Evolutionary conservation across 768 basidiomycete species (phyloP).

Genomic region (Phaffia australis): DNA sequence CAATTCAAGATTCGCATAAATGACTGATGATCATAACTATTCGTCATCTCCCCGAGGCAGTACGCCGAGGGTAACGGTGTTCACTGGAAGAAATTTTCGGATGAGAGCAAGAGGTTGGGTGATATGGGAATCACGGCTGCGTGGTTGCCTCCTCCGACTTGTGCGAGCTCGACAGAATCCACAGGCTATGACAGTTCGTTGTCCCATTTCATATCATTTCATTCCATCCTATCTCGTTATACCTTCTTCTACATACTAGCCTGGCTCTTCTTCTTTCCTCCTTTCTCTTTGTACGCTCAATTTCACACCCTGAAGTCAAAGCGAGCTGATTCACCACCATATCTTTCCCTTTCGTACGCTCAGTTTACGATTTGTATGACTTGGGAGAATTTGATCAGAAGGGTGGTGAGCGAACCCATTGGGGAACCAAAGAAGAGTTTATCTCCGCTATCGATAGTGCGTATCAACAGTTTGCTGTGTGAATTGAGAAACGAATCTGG

Average conservation of each 20-base stretch:
- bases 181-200: conserved; percentile 4
- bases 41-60: not conserved
- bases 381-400: conserved; percentile 29
- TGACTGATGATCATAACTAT: too few relatives aligned
- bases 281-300: too few relatives aligned
- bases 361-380: conserved; percentile 23
- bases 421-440: conserved; percentile 77
- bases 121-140: conserved; percentile 18
- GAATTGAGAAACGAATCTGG: too few relatives aligned
- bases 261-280: too few relatives aligned
- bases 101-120: conserved; percentile 22
- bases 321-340: too few relatives aligned
- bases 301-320: too few relatives aligned
- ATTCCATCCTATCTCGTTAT: not conserved
- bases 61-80: conserved; percentile 28
- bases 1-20: not conserved
- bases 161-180: not conserved
- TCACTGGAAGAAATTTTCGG: conserved; percentile 38
- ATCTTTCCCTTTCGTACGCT: not conserved
- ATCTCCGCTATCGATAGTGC: conserved; percentile 51
- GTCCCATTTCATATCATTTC: not conserved
- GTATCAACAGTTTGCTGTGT: not conserved
- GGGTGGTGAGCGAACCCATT: conserved; percentile 49
- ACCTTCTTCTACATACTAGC: too few relatives aligned
- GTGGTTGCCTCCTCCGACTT: conserved; percentile 3